phyloP scores from a whole-genome alignment of 305 asterid genomes.

The Solanum aculeatissimum region DNA sequence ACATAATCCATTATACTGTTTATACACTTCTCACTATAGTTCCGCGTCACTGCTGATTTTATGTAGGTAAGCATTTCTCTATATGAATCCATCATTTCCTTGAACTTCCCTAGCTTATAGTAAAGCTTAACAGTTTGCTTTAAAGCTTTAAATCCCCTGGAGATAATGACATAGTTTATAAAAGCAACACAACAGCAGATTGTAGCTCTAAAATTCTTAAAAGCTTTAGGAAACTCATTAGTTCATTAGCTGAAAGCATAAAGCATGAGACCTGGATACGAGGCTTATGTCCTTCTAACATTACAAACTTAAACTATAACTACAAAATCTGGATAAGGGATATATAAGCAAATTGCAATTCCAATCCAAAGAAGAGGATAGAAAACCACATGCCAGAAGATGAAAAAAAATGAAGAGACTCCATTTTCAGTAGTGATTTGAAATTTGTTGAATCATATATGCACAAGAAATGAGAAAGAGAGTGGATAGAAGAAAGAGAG shows the following conservation, averaged over 20 bases:
- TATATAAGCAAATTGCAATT: neutral
- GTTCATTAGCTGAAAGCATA: neutral
- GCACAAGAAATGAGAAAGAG: neutral
- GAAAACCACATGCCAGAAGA: neutral
- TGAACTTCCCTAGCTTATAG: conserved; percentile 77
- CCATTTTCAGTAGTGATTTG: neutral
- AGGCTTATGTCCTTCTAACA: neutral
- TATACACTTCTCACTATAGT: conserved; percentile 91
- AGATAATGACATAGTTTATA: neutral
- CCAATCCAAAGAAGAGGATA: neutral
- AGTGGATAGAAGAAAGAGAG: neutral
- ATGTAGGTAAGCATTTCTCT: conserved; percentile 86
- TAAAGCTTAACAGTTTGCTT: conserved; percentile 92
- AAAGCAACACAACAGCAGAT: neutral
- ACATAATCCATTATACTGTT: conserved; percentile 93
- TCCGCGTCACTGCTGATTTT: conserved; percentile 88
- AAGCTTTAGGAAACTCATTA: neutral
- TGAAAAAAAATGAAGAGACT: neutral
- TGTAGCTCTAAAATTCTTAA: neutral
- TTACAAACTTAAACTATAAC: neutral
- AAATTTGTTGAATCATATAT: neutral
- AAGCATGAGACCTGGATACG: neutral
- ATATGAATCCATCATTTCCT: conserved; percentile 93
- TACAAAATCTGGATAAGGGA: neutral
- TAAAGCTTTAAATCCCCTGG: conserved; percentile 97